phyloP scores from a whole-genome alignment of 2,329 filamentous ascomycete species.

The Nigrospora oryzae region DNA sequence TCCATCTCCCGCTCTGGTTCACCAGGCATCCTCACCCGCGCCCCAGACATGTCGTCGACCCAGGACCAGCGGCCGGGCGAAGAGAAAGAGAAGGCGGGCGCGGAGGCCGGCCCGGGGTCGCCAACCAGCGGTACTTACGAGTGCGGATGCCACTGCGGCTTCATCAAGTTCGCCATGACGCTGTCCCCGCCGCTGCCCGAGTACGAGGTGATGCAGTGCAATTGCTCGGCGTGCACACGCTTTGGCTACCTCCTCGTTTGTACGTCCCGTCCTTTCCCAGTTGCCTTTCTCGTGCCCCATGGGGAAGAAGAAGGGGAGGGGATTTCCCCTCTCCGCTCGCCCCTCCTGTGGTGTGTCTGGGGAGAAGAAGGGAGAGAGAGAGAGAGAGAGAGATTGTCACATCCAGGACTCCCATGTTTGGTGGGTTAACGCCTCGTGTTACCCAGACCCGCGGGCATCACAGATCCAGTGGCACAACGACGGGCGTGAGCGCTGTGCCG shows the following conservation, averaged over 20 bases:
- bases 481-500: slow-evolving; percentile 22
- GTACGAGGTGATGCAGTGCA: slow-evolving; percentile 38
- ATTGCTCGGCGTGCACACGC: slow-evolving; percentile 43
- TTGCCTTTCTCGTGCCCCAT: neutral
- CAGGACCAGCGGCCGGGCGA: too few species aligned
- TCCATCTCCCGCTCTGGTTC: too few species aligned
- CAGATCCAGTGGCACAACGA: slow-evolving; percentile 33
- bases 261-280: slow-evolving; percentile 12
- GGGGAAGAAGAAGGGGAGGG: neutral
- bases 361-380: too few species aligned
- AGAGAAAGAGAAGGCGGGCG: too few species aligned
- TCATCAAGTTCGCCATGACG: slow-evolving; percentile 36
- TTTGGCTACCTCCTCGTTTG: slow-evolving; percentile 43
- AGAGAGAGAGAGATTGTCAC: too few species aligned
- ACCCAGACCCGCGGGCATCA: slow-evolving; percentile 26
- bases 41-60: too few species aligned
- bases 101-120: too few species aligned
- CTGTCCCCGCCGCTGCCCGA: slow-evolving; percentile 38
- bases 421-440: neutral
- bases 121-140: slow-evolving; percentile 29
- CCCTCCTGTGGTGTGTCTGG: neutral
- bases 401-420: too few species aligned
- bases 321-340: neutral
- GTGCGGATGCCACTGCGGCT: slow-evolving; percentile 44
- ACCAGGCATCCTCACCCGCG: too few species aligned